Evolutionary conservation across 345 rosid genomes (phyloP), one percentile per base, ranked within the genome.

Genomic region (Lepidium sativum): DNA sequence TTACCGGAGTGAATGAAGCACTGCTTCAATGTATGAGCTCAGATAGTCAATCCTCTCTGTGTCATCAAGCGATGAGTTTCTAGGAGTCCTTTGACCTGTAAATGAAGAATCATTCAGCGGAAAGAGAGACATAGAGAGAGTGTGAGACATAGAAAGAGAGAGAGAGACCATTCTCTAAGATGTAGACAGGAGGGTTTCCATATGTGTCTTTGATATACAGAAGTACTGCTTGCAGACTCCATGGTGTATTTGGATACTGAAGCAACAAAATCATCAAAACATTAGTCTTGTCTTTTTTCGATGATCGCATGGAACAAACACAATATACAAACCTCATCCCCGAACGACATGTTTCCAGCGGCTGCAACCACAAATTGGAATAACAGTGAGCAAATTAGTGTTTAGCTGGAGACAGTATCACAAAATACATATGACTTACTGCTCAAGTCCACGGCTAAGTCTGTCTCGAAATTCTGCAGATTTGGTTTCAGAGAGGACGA

Each of bases 1-100:
- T 56, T 62, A 86, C 94, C 86, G 80, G 25, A 83, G 40, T 21
- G 79, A 67, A 31, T 78, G 81, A 35, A 80, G 84, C 65, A 75
- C 14, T 63, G 73, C 63, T 9, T 80, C 87, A 6, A 82, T 82
- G 71, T 76, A 75, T 15, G 77, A 74, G 8, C 72, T 62, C 71
- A 84, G 35, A 74, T 55, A 79, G 41, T 73, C 25, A 39, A 81
- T 69, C 65, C 89, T 82, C 4, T 67, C 6, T 21, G 58, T 50
- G 73, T 86, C 89, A 65, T 79, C 72, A 48, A 84, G 32, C 2
- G 84, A 64, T 12, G 76, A 66, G 38, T 38, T 78, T 15, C 71
- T 78, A 23, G 4, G 65, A 67, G 13, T 64, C 39, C 4, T 13
- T 75, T 85, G 86, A 49, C 90, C 94, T 82, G 75, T 15, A 54